Percentiles rank a stretch among this genome's conserved stretches.
These are phyloP conservation scores for Epithemia pelagica DNA, from an alignment of 108 stramenopile genomes.

Conservation along the genomic window DNA sequence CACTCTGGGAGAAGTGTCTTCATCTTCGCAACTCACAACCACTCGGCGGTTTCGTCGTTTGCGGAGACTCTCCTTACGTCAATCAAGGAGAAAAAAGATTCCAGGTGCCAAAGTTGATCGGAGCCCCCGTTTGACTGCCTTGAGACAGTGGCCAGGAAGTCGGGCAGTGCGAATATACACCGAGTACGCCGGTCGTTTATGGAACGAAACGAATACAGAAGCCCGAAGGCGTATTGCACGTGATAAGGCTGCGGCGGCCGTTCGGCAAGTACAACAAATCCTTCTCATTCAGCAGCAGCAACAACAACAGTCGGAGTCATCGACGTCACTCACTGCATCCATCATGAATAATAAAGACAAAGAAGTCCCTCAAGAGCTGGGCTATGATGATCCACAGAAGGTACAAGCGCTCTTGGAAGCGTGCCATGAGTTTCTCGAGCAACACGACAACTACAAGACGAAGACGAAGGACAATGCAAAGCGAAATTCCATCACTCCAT, in stretches of 20 bases:
- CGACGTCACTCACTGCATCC: constrained; percentile 1
- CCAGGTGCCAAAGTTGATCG: too few relatives aligned
- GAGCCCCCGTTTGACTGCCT: too few relatives aligned
- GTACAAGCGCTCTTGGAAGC: not conserved
- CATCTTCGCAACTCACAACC: too few relatives aligned
- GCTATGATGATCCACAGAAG: not conserved
- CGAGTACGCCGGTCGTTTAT: constrained; percentile 37
- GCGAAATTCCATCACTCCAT: not conserved
- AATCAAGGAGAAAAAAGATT: too few relatives aligned
- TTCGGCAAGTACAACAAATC: constrained; percentile 33
- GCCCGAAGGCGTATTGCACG: constrained; percentile 33
- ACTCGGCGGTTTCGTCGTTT: too few relatives aligned
- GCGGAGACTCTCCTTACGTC: too few relatives aligned
- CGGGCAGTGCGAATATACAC: constrained; percentile 15
- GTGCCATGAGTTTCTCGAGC: not conserved
- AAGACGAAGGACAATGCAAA: not conserved
- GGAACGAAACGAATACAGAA: constrained; percentile 42
- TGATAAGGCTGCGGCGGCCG: constrained; percentile 31
- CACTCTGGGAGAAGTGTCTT: too few relatives aligned
- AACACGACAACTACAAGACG: constrained; percentile 6
- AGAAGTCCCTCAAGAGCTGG: constrained; percentile 17
- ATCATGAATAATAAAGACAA: constrained; percentile 22
- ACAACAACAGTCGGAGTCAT: not conserved
- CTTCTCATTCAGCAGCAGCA: constrained; percentile 14
- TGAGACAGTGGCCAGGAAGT: too few relatives aligned